Percentiles rank a stretch among this genome's conserved stretches.
These are phyloP conservation scores for Jatropha curcas DNA, from an alignment of 345 rosid genomes.

Conservation along the genomic window DNA sequence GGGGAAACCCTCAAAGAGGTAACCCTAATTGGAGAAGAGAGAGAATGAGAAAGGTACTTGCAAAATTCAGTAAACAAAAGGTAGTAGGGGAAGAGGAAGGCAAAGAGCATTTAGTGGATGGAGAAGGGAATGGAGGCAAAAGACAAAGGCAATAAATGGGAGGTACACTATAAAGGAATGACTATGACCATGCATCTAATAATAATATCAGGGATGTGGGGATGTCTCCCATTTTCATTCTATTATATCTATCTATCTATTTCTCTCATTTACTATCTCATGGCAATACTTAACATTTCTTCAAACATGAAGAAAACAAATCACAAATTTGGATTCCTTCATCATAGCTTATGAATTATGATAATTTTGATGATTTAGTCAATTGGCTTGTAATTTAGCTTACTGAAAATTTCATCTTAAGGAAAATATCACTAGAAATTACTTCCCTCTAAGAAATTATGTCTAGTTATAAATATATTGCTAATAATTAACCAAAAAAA, in stretches of 20 bases:
- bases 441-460: no score
- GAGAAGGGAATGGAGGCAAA: constrained; percentile 57
- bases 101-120: constrained; percentile 52
- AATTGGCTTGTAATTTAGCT: no score
- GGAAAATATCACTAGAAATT: no score
- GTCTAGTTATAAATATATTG: no score
- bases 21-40: constrained; percentile 43
- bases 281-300: constrained; percentile 27
- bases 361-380: no score
- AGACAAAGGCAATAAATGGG: constrained; percentile 71
- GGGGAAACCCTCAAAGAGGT: constrained; percentile 25
- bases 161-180: constrained; percentile 63
- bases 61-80: constrained; percentile 26
- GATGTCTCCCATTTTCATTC: constrained; percentile 55
- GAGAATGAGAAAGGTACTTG: constrained; percentile 8
- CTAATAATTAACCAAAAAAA: background rate
- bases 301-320: background rate
- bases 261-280: constrained; percentile 21
- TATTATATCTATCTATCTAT: constrained; percentile 6
- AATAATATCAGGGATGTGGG: constrained; percentile 57
- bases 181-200: constrained; percentile 72
- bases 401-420: no score
- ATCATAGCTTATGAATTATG: no score
- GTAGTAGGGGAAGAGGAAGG: constrained; percentile 29
- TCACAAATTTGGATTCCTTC: background rate